Conservation (phyloP, 176 grass and related monocot genomes). For the Zoysia pacifica region DNA sequence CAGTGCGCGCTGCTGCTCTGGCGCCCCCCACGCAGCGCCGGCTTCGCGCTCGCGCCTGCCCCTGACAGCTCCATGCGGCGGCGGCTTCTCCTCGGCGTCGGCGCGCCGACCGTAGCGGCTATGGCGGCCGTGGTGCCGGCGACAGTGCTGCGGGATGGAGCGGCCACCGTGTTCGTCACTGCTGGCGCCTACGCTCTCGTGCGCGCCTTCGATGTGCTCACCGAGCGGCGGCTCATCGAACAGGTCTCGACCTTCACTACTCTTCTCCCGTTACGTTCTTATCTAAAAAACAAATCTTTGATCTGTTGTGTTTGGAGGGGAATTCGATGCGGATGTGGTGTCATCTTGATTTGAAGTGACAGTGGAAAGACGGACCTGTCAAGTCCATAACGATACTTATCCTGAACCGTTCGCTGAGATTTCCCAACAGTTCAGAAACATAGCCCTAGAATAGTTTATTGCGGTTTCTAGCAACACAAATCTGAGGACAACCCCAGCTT, state of each 20-base stretch:
- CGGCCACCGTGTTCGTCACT: constrained; percentile 46
- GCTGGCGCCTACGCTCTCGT: constrained; percentile 78
- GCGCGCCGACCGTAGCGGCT: constrained; percentile 34
- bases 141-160: constrained; percentile 58
- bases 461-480: neutral
- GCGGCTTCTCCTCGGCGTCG: constrained; percentile 19
- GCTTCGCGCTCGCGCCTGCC: neutral
- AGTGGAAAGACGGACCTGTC: neutral
- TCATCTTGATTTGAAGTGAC: neutral
- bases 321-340: neutral
- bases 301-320: neutral
- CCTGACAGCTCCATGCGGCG: constrained; percentile 14
- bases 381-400: neutral
- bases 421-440: too few relatives aligned
- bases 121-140: constrained; percentile 29
- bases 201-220: constrained; percentile 65
- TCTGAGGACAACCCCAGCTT: neutral
- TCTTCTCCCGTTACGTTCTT: neutral
- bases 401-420: neutral
- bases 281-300: neutral
- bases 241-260: constrained; percentile 49
- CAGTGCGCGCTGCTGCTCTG: constrained; percentile 29
- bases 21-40: neutral
- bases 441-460: neutral
- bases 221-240: constrained; percentile 61